phyloP scores from a whole-genome alignment of 352 stramenopile species.

The Achlya hypogyna region DNA sequence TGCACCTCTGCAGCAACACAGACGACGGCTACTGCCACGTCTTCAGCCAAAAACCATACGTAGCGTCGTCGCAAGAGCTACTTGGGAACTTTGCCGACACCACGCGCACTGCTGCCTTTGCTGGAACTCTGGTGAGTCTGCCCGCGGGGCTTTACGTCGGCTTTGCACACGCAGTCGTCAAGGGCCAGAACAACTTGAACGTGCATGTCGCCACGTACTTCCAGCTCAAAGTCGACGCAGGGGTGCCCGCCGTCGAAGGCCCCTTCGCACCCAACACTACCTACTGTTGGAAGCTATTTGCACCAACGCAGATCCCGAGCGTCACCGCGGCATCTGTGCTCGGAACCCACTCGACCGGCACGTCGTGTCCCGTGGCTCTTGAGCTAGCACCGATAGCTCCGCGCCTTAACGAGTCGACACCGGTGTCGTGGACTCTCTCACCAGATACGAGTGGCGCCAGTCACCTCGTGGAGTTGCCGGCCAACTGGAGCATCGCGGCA shows the following conservation, averaged over 20 bases:
- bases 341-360: conserved; percentile 3
- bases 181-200: no score
- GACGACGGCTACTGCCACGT: conserved; percentile 16
- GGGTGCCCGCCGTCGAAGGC: neutral
- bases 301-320: neutral
- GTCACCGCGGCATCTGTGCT: neutral
- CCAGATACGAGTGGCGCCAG: neutral
- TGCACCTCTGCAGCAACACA: conserved; percentile 9
- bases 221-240: conserved; percentile 8
- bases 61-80: neutral
- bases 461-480: neutral
- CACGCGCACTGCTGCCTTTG: neutral
- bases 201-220: conserved; percentile 18
- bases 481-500: neutral
- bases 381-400: neutral
- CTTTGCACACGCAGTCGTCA: conserved; percentile 6
- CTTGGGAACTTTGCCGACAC: neutral
- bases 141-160: conserved; percentile 11
- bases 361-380: conserved; percentile 1
- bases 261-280: neutral
- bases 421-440: neutral
- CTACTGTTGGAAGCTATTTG: conserved; percentile 19
- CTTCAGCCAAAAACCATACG: conserved; percentile 8
- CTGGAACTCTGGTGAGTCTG: neutral
- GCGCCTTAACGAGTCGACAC: neutral